Evolutionary conservation across 345 rosid genomes (phyloP), one percentile per base, ranked within the genome.

Genomic region (Corchorus capsularis): DNA sequence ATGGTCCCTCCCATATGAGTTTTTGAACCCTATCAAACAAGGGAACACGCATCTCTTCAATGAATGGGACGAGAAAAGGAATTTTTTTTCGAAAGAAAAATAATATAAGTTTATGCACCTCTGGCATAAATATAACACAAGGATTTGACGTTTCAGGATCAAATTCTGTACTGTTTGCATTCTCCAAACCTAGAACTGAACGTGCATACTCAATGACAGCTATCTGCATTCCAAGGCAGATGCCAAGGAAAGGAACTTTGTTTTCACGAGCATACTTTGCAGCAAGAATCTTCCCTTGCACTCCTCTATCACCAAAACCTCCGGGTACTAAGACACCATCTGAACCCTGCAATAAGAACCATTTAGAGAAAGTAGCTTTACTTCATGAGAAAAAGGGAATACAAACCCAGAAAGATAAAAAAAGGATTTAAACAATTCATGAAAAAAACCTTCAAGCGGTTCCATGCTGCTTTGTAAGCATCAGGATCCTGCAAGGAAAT

Each of bases 301-400:
- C 96, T 70, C 97, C 97, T 82, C 95, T 82, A 75, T 91, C 94
- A 76, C 97, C 97, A 85, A 93, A 93, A 60, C 97, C 97, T 71
- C 96, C 97, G 13, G 97, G 97, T 66, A 93, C 97, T 57, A 93
- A 82, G 79, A 89, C 64, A 65, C 96, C 95, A 79, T 88, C 89
- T 69, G 96, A 88, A 77, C 89, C 91, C 93, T 92, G 86, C 74
- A 83, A 65, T 46, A 19, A 32, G 55, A 15, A 45, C 64, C 17
- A 47, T 16, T 80, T 22, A 79, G 76, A 34, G 37, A 73, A 63
- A 52, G 47, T 2, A 32, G 27, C 9, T n/a, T 9, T 69, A 13
- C 8, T 8, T 16, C 60, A 46, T 17, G 56, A 27, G n/a, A 61
- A 14, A 55, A 32, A 2, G 64, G 47, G 65, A 61, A 67, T 75